Evolutionary conservation across 331 rosid genomes (phyloP), one percentile per base, ranked within the genome.

Genomic region (Rosa hybrid): DNA sequence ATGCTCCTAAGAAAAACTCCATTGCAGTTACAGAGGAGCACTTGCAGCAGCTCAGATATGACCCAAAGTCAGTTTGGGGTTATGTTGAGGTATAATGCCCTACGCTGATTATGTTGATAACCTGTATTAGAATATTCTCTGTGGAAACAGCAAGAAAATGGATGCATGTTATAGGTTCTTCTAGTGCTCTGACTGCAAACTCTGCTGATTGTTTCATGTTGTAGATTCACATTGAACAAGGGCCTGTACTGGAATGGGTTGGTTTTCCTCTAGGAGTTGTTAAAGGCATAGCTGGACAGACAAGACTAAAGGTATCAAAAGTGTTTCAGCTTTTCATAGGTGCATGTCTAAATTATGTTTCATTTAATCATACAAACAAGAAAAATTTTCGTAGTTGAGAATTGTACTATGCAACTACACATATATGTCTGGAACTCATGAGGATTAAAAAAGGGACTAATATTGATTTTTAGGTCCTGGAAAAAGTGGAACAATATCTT

Each of bases 161-260:
- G 27, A 25, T 45, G 6, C 49, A 17, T 74, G 14, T 46, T 65
- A 7, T 65, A 75, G 12, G 54, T 56, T 57, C 4, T 74, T 60
- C 2, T 20, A 30, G 53, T 74, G 23, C 77, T 76, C 74, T 63
- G 49, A 51, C 27, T 34, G 39, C 57, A 63, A 70, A 46, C 67
- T 54, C 81, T 44, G 46, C 9, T 46, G 11, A 71, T 14, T 79
- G 73, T 42, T 34, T 56, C 54, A n/a, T 17, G 23, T 76, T 82
- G 83, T 90, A 94, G 98, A 88, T 94, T 86, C 98, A 94, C 83
- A 94, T 92, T 80, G 95, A 94, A 81, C 98, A 94, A 77, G 98
- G 98, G 62, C 97, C 97, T 20, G 97, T 92, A 83, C 88, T 94
- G 79, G 98, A 94, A 83, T 86, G 86, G 84, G 80, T 71, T 73